Base-by-base conservation (phyloP, 225 moss, liverwort and hornwort species). In the Rhytidiadelphus loreus region DNA sequence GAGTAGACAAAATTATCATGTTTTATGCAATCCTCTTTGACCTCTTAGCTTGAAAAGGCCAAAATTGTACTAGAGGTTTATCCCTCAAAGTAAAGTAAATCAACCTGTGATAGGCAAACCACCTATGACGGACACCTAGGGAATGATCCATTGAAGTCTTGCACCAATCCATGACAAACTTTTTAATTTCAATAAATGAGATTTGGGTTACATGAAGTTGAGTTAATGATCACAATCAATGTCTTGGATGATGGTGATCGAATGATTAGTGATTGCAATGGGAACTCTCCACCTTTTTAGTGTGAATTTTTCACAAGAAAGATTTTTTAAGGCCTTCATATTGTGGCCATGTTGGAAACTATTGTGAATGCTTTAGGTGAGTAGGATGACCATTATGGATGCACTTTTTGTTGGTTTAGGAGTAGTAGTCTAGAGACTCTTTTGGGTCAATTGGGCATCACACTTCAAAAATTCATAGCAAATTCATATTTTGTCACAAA, bases 401-500 rank as follows among this genome's bases (percentile, higher is more conserved):
- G 9, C 16, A 71, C 8, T 25, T 8, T 39, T 24, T 71, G 8
- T 71, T 71, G 16, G 5, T 71, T 71, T 72, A 0, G 17, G 17
- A 2, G 28, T 10, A 2, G 28, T 10, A 44, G 9, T 72, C 1
- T 2, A 29, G 0, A 44, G 28, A 44, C 15, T 43, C 10, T 10
- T 44, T 44, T 6, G 9, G 10, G 3, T 5, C 26, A 5, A 71
- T 43, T 43, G 16, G 16, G 0, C 25, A 72, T 6, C 5, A 28
- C 9, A 43, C 41, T 8, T 70, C 26, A 43, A 26, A n/a, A 68
- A n/a, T 13, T n/a, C 13, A 7, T 9, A 16, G 26, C 9, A 71
- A 26, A 71, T 43, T 43, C 8, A 15, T 26, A 16, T 3, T 71
- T 70, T 43, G 25, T 41, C 1, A n/a, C n/a, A 41, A 41, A 14